A percentile compares a stretch with the other conserved stretches of the same genome.
phyloP scores from a whole-genome alignment of 208 protist species.

The Porcisia hertigi region DNA sequence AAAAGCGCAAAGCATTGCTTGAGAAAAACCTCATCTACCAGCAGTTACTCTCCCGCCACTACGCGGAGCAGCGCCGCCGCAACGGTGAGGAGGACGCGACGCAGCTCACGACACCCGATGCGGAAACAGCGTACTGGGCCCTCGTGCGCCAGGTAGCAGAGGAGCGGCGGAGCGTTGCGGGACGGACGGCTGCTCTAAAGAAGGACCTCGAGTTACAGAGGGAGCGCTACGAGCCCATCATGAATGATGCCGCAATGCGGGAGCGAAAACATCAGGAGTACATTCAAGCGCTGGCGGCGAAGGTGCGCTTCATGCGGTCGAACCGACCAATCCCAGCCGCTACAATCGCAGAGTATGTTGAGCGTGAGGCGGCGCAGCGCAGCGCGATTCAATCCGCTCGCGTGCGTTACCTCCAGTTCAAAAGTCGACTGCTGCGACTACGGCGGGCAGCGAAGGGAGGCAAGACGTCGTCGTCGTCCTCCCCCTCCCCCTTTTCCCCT shows the following conservation, averaged over 20 bases:
- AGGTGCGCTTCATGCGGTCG: constrained; percentile 70
- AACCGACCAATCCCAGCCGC: constrained; percentile 71
- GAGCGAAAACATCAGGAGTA: constrained; percentile 79
- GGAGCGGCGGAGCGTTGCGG: constrained; percentile 44
- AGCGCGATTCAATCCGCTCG: constrained; percentile 78
- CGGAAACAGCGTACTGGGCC: constrained; percentile 79
- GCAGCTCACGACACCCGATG: constrained; percentile 56
- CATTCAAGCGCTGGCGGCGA: constrained; percentile 56
- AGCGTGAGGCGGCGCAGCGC: constrained; percentile 74
- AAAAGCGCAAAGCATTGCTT: constrained; percentile 50
- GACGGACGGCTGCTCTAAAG: constrained; percentile 44
- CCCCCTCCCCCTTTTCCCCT: no score
- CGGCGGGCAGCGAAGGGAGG: constrained; percentile 37
- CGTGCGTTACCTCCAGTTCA: constrained; percentile 92
- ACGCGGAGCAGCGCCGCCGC: constrained; percentile 76
- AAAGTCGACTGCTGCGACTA: constrained; percentile 78
- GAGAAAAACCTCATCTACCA: constrained; percentile 72
- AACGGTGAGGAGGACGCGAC: constrained; percentile 66
- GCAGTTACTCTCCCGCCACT: constrained; percentile 71
- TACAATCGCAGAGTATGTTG: constrained; percentile 74
- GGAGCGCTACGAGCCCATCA: constrained; percentile 55
- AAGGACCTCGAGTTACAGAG: constrained; percentile 49
- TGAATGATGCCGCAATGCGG: constrained; percentile 60
- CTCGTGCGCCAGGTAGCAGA: constrained; percentile 68
- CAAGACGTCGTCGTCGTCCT: neutral